These are phyloP conservation scores for Saposhnikovia divaricata DNA, from an alignment of 129 eudicot species.

Conservation along the genomic window DNA sequence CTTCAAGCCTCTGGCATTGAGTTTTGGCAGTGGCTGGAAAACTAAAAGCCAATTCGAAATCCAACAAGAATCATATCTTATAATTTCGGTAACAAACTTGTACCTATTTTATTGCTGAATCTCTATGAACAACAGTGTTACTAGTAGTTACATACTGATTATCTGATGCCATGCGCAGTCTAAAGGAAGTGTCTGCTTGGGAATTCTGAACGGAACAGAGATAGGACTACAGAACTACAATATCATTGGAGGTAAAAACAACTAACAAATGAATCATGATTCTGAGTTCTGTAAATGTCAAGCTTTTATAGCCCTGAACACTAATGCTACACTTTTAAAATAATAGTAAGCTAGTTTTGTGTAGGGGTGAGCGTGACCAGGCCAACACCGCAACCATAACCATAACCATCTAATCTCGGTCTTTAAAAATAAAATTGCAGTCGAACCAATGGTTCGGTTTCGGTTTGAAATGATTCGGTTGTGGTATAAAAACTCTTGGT, in stretches of 20 bases:
- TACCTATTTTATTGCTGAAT: background rate
- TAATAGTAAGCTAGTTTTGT: no score
- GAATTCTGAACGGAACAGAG: constrained; percentile 91
- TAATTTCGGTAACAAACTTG: constrained; percentile 45
- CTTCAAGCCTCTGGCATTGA: constrained; percentile 71
- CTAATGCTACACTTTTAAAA: no score
- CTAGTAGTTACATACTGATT: background rate
- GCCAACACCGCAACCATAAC: no score
- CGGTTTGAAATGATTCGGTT: no score
- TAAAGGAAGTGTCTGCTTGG: constrained; percentile 77
- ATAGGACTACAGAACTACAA: constrained; percentile 70
- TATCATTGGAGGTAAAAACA: constrained; percentile 79
- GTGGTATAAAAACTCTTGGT: no score
- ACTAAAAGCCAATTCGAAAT: constrained; percentile 61
- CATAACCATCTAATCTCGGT: no score
- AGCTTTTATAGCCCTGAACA: no score
- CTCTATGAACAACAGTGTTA: background rate
- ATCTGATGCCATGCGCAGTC: constrained; percentile 31
- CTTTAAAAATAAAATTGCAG: no score
- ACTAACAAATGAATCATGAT: background rate
- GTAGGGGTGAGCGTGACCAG: no score
- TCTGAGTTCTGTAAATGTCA: background rate
- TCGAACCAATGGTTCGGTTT: no score
- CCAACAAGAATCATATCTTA: constrained; percentile 75
- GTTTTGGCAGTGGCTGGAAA: constrained; percentile 66